Evolutionary conservation across 371 early-diverging fungal genomes (phyloP).

Genomic region (Nematocida homosporus): DNA sequence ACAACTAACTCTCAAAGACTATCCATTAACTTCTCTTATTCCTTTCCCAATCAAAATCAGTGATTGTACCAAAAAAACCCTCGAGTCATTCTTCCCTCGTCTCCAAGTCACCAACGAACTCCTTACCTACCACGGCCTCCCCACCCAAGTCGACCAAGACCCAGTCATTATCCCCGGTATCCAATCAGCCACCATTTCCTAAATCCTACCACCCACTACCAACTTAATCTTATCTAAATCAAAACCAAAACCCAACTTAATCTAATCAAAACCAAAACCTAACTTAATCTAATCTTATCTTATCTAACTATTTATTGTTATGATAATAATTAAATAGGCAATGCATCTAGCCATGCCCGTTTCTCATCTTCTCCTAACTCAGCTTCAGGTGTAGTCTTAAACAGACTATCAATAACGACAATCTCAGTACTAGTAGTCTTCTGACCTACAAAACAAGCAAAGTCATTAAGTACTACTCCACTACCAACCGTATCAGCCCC

Average conservation of each 20-base stretch:
- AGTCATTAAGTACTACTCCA: slow-evolving; percentile 96
- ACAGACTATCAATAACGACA: slow-evolving; percentile 92
- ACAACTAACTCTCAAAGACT: slow-evolving; percentile 27
- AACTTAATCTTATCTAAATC: neutral
- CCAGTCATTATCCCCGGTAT: neutral
- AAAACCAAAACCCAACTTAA: neutral
- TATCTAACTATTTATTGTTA: neutral
- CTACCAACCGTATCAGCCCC: slow-evolving; percentile 95
- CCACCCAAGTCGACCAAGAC: slow-evolving; percentile 9
- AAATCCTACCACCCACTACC: neutral
- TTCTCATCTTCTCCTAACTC: slow-evolving; percentile 53
- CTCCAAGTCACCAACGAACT: neutral
- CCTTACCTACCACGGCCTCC: slow-evolving; percentile 23
- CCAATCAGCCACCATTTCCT: slow-evolving; percentile 36
- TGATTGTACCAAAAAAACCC: slow-evolving; percentile 37
- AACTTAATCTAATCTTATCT: neutral
- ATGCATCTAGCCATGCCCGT: slow-evolving; percentile 51
- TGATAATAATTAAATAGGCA: slow-evolving; percentile 18
- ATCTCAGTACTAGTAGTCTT: slow-evolving; percentile 95
- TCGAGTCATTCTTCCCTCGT: slow-evolving; percentile 22
- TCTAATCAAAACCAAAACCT: neutral
- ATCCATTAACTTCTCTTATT: slow-evolving; percentile 14
- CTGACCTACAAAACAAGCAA: slow-evolving; percentile 90
- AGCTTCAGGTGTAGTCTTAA: slow-evolving; percentile 65
- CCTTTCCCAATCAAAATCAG: neutral